Base-by-base conservation (phyloP, 352 stramenopile genomes). In the Globisporangium recalcitrans region DNA sequence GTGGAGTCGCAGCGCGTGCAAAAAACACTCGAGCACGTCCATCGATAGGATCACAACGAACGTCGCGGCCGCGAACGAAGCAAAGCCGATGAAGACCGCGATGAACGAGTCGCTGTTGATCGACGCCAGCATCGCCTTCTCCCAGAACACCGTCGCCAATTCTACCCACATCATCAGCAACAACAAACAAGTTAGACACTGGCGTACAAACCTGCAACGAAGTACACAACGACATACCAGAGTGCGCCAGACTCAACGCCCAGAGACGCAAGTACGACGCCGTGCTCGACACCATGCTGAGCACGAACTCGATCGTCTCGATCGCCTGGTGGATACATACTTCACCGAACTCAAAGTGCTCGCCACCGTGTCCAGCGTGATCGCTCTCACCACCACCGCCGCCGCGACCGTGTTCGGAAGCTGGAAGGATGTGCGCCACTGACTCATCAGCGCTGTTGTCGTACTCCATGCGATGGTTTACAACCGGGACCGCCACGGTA, bases 271-370 rank as follows among this genome's bases (percentile, higher is more conserved):
- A 84, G 81, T 99, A 99, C 32, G 96, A 99, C 10, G 97, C 97
- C 26, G 97, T 99, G 86, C 99, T 99, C 56, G 96, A 99, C 29
- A 99, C 93, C 93, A 99, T 99, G 36, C 97, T 96, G 56, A 99
- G 88, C 65, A 99, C 97, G 66, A 99, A 99, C 80, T 99, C 97
- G 68, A 99, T 99, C 27, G 97, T 99, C 81, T 99, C 96, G 75
- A 99, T 99, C 31, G 82, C 96, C 71, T 99, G 97, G 81, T 99
- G 97, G 65, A 99, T 99, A 31, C 99, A 75, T 52, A 99, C 91
- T 77, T 99, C 97, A 36, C 93, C 95, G 71, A 99, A 98, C 38
- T 96, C 82, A 70, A 98, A 96, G 56, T 98, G 88, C 27, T 96
- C 84, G 13, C 69, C 77, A n/a, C n/a, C n/a, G 26, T 83, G 51